Conservation (phyloP, 2,329 filamentous ascomycete species). For the Nothophoma quercina region DNA sequence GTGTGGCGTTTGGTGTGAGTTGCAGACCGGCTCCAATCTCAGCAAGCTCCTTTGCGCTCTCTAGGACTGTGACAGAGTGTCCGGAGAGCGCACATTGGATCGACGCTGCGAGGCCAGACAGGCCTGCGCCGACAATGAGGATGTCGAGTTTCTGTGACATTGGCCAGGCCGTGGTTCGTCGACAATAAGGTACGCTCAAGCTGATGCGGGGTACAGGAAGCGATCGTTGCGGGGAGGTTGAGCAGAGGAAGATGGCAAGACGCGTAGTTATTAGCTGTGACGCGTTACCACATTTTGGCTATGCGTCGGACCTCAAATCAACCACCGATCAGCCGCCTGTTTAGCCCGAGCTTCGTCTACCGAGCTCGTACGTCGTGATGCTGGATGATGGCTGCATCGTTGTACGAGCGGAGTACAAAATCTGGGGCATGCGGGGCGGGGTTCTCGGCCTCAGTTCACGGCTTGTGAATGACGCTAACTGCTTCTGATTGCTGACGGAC, state of each 20-base stretch:
- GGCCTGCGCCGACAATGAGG: slow-evolving; percentile 49
- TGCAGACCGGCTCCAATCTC: slow-evolving; percentile 52
- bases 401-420: slow-evolving; percentile 17
- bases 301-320: slow-evolving; percentile 19
- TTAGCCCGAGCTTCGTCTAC: slow-evolving; percentile 2
- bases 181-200: neutral
- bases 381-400: neutral
- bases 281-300: slow-evolving; percentile 7
- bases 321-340: slow-evolving; percentile 12
- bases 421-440: slow-evolving; percentile 11
- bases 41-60: slow-evolving; percentile 51
- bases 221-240: neutral
- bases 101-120: slow-evolving; percentile 54
- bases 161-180: neutral
- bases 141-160: slow-evolving; percentile 34
- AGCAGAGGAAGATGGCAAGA: neutral
- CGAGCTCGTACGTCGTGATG: neutral
- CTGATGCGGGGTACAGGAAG: neutral
- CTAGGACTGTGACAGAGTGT: slow-evolving; percentile 52
- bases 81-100: slow-evolving; percentile 53
- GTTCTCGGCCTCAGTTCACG: slow-evolving; percentile 7
- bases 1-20: slow-evolving; percentile 52
- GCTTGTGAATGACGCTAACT: slow-evolving; percentile 1
- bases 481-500: neutral
- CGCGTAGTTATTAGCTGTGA: slow-evolving; percentile 2